These are phyloP conservation scores for Exophiala phaeomuriformis DNA, from an alignment of 2,329 filamentous ascomycete species.

Conservation along the genomic window DNA sequence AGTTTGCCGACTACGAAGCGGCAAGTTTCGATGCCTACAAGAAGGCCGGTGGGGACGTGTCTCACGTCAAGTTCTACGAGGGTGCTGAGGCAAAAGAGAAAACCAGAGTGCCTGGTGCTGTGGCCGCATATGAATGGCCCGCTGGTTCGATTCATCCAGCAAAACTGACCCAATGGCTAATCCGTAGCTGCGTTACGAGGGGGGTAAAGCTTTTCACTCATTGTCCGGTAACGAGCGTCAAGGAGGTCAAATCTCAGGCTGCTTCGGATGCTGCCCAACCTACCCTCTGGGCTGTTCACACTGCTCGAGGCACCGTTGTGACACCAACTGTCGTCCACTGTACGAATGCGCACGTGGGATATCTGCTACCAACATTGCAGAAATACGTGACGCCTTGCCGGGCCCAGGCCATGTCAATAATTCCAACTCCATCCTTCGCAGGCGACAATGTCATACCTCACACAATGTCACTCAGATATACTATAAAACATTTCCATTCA, in stretches of 20 bases:
- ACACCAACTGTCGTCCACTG: conserved; percentile 51
- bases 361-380: conserved; percentile 42
- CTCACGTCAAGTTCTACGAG: conserved; percentile 37
- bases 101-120: conserved; percentile 35
- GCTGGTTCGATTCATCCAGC: conserved; percentile 45
- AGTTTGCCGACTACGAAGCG: conserved; percentile 42
- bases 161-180: conserved; percentile 45
- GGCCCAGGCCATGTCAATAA: conserved; percentile 41
- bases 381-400: conserved; percentile 38
- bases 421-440: conserved; percentile 36
- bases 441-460: conserved; percentile 31
- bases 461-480: conserved; percentile 44
- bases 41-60: conserved; percentile 40
- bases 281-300: conserved; percentile 39
- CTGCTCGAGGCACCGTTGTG: conserved; percentile 39
- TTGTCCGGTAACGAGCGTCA: conserved; percentile 34
- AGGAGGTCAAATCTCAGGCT: background rate
- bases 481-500: conserved; percentile 45
- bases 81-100: conserved; percentile 35
- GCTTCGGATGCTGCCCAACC: background rate
- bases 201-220: conserved; percentile 41
- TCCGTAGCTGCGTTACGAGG: conserved; percentile 33
- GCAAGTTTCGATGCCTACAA: conserved; percentile 36
- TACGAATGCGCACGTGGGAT: conserved; percentile 49
- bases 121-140: conserved; percentile 47